Base-by-base conservation (phyloP, 352 stramenopile genomes). In the Phytophthora colocasiae region DNA sequence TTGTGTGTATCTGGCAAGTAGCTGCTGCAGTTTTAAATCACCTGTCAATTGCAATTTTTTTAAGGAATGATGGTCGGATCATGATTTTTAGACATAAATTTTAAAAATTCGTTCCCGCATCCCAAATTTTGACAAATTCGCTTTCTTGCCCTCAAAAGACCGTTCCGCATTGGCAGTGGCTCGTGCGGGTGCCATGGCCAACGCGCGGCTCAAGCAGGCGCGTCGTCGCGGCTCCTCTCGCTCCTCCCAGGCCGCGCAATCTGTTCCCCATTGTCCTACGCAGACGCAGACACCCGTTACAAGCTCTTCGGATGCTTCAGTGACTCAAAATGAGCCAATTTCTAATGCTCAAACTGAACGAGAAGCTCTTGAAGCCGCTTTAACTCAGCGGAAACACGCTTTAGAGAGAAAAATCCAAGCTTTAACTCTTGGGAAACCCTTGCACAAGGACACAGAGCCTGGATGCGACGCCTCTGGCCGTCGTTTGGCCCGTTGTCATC, bases 191-290 rank as follows among this genome's bases (percentile, higher is more conserved):
- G 2, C 31, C 38, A 91, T 92, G 83, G 83, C 83, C 68, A 92
- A 92, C 70, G 83, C 83, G 83, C 81, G 81, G 71, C 62, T 92
- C 59, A 83, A 88, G 73, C 73, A 88, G 58, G 75, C 80, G 57
- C 75, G 81, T 26, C 75, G 73, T 15, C 65, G 70, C 14, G 66
- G 45, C 27, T 66, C 72, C 32, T 67, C 66, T 47, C 76, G 77
- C 9, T 40, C 38, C n/a, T 48, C 75, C 45, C 24, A 29, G 22
- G 66, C 32, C 58, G 57, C 69, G 22, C 40, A 61, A 77, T 29
- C 60, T 48, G 17, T 54, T 57, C 71, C 54, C 0, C 7, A 51
- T 11, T 4, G 7, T 9, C 9, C 19, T 6, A 0, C 55, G 15
- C 76, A 91, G 65, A 75, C 65, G 78, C 73, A 41, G 60, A 27